These are phyloP conservation scores for Mercurialis annua DNA, from an alignment of 345 rosid genomes.

Conservation along the genomic window DNA sequence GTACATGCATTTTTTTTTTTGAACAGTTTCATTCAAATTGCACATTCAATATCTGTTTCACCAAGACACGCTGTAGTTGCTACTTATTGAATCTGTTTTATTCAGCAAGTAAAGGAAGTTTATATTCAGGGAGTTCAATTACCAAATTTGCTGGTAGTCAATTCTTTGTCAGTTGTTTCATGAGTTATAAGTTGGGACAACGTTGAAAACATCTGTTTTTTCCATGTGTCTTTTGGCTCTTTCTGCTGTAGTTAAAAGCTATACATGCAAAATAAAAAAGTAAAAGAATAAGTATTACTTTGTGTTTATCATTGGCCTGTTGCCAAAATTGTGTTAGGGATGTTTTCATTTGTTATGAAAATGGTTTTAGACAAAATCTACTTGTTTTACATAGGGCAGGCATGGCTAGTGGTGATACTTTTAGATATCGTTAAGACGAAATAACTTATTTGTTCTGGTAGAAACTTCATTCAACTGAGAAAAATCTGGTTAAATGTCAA, in stretches of 20 bases:
- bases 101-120: background rate
- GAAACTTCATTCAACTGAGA: background rate
- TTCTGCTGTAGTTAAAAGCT: background rate
- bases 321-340: background rate
- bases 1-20: constrained; percentile 27
- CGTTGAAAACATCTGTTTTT: background rate
- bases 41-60: background rate
- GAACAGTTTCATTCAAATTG: background rate
- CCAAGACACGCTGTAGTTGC: background rate
- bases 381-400: background rate
- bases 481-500: background rate
- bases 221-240: background rate
- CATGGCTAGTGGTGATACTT: background rate
- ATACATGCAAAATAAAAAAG: background rate
- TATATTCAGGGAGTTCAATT: background rate
- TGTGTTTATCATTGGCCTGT: too few species aligned
- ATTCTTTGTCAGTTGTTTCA: background rate
- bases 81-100: background rate
- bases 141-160: background rate
- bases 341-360: constrained; percentile 4
- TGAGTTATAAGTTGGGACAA: background rate
- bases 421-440: background rate
- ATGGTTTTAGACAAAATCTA: background rate
- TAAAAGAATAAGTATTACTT: too few species aligned
- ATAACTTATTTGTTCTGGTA: background rate